A percentile compares a stretch with the other conserved stretches of the same genome.
Evolutionary conservation across 2,329 filamentous ascomycete genomes (phyloP).

Genomic region (Didymella pomorum): DNA sequence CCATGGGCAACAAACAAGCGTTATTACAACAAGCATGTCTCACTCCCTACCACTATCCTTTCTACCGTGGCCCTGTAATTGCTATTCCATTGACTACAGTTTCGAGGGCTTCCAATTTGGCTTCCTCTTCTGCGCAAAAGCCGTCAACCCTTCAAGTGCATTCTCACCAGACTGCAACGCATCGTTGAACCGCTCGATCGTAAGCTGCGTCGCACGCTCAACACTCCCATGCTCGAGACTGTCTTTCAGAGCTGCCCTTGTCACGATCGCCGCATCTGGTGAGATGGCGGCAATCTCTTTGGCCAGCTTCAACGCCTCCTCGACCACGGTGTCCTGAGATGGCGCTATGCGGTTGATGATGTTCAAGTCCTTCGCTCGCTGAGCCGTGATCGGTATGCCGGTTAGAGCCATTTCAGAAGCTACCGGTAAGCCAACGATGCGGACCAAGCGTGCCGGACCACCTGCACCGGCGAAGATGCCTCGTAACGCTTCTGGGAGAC

Average conservation of each 20-base stretch:
- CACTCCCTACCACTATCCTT: no score
- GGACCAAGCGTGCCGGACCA: slow-evolving; percentile 60
- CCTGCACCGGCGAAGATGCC: slow-evolving; percentile 64
- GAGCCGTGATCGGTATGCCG: slow-evolving; percentile 55
- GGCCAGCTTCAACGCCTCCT: slow-evolving; percentile 49
- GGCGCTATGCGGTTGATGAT: slow-evolving; percentile 53
- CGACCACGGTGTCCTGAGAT: slow-evolving; percentile 45
- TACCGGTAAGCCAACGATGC: slow-evolving; percentile 58
- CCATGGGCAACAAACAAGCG: no score
- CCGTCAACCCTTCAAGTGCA: slow-evolving; percentile 59
- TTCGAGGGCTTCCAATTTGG: slow-evolving; percentile 61
- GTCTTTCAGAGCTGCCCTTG: slow-evolving; percentile 45
- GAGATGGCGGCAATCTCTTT: slow-evolving; percentile 47
- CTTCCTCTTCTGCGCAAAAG: slow-evolving; percentile 61
- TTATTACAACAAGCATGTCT: no score
- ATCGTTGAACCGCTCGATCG: slow-evolving; percentile 53
- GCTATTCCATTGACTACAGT: no score
- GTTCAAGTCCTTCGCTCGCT: slow-evolving; percentile 54
- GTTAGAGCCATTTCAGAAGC: slow-evolving; percentile 62
- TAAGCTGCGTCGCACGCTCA: slow-evolving; percentile 53
- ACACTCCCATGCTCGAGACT: slow-evolving; percentile 48
- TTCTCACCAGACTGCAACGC: slow-evolving; percentile 57
- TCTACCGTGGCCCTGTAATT: no score
- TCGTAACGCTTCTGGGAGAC: slow-evolving; percentile 62
- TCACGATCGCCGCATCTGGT: slow-evolving; percentile 51